A percentile compares a stretch with the other conserved stretches of the same genome.
Evolutionary conservation across 2,329 filamentous ascomycete species (phyloP).

Genomic region (Microdochium nivale): DNA sequence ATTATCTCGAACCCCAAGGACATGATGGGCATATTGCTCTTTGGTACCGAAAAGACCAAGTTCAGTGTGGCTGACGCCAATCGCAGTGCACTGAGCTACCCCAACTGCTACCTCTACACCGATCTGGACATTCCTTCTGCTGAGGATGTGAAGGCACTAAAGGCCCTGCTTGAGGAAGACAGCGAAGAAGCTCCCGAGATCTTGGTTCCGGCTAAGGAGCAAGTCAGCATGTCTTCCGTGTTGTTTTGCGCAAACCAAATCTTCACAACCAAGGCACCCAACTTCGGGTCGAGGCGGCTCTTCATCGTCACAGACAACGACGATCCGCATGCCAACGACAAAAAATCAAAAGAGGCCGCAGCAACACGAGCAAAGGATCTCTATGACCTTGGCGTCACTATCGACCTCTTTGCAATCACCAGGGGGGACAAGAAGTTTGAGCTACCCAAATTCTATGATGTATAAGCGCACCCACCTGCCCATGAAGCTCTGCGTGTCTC

Average conservation of each 20-base stretch:
- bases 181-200: slow-evolving; percentile 57
- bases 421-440: slow-evolving; percentile 65
- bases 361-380: slow-evolving; percentile 87
- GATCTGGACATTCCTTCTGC: slow-evolving; percentile 85
- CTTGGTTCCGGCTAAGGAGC: slow-evolving; percentile 59
- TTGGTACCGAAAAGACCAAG: slow-evolving; percentile 78
- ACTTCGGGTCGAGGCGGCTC: slow-evolving; percentile 85
- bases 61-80: slow-evolving; percentile 60
- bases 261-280: slow-evolving; percentile 89
- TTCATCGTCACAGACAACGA: slow-evolving; percentile 97
- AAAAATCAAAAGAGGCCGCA: slow-evolving; percentile 64
- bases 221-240: slow-evolving; percentile 76
- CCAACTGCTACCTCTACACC: slow-evolving; percentile 84
- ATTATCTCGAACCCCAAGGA: slow-evolving; percentile 96
- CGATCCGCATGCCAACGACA: slow-evolving; percentile 67
- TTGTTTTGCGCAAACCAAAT: slow-evolving; percentile 94
- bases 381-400: slow-evolving; percentile 84
- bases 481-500: not conserved
- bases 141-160: slow-evolving; percentile 74
- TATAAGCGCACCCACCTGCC: slow-evolving; percentile 25
- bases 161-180: slow-evolving; percentile 68
- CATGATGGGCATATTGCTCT: slow-evolving; percentile 92
- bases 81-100: slow-evolving; percentile 58
- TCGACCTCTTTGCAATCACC: slow-evolving; percentile 89
- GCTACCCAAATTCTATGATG: slow-evolving; percentile 82